These are phyloP conservation scores for Hanseniaspora meyeri DNA, from an alignment of 805 yeast species.

Conservation along the genomic window DNA sequence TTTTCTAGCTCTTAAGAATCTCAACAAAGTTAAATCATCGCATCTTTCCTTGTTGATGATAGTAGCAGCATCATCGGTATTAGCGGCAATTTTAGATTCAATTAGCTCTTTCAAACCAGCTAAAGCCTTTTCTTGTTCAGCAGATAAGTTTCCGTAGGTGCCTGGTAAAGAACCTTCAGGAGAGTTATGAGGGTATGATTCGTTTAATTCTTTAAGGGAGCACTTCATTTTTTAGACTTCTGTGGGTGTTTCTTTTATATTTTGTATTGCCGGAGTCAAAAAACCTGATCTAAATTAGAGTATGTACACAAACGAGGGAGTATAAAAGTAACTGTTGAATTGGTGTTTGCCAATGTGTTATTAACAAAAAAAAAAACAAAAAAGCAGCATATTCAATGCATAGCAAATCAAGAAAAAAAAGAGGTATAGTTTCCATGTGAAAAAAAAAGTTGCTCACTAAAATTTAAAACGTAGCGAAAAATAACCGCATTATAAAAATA, in stretches of 20 bases:
- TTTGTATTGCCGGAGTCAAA: too few species aligned
- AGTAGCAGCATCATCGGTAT: background rate
- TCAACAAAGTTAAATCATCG: slow-evolving; percentile 72
- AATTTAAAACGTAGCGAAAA: background rate
- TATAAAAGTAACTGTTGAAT: background rate
- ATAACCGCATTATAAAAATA: too few species aligned
- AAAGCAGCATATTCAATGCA: too few species aligned
- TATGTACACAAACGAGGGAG: background rate
- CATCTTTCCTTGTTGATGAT: slow-evolving; percentile 37
- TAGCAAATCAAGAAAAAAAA: background rate
- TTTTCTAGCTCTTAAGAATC: slow-evolving; percentile 91
- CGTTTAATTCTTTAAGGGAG: slow-evolving; percentile 25
- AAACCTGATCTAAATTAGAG: background rate
- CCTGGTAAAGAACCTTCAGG: slow-evolving; percentile 60
- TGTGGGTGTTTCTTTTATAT: too few species aligned
- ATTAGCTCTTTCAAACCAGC: slow-evolving; percentile 47
- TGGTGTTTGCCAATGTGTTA: background rate
- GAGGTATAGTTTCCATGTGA: background rate
- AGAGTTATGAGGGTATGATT: slow-evolving; percentile 59
- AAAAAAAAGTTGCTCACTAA: background rate
- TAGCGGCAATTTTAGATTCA: slow-evolving; percentile 49
- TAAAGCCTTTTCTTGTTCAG: slow-evolving; percentile 51
- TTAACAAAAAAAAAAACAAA: too few species aligned
- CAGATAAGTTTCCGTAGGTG: slow-evolving; percentile 66
- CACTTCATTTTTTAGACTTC: slow-evolving; percentile 1